A percentile compares a stretch with the other conserved stretches of the same genome.
These are phyloP conservation scores for Theobroma grandiflorum DNA, from an alignment of 441 rosid species.

Conservation along the genomic window DNA sequence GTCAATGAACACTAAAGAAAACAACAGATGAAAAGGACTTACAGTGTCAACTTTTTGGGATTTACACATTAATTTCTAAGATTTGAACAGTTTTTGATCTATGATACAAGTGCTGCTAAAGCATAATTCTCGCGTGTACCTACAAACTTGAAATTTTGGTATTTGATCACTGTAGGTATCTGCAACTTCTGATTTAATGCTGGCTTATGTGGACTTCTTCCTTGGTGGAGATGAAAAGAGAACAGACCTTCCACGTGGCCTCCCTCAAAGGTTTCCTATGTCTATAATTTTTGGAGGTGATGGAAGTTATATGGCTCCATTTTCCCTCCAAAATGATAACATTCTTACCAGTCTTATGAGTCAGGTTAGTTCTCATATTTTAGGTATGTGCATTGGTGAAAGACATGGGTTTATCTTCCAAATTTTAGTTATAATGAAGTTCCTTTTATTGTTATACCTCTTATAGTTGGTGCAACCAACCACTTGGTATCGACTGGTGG, in stretches of 20 bases:
- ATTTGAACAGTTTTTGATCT: background rate
- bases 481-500: constrained; percentile 93
- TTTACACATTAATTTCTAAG: constrained; percentile 15
- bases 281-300: constrained; percentile 96
- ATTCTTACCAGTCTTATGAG: constrained; percentile 91
- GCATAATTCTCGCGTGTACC: background rate
- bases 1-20: background rate
- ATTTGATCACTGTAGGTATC: constrained; percentile 68
- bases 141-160: constrained; percentile 3
- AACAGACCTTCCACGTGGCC: constrained; percentile 91
- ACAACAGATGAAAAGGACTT: background rate
- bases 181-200: constrained; percentile 96
- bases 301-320: constrained; percentile 98
- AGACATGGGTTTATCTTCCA: constrained; percentile 22
- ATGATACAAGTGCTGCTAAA: background rate
- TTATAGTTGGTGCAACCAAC: constrained; percentile 89
- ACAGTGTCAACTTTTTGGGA: background rate
- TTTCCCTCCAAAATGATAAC: constrained; percentile 95
- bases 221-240: constrained; percentile 99
- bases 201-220: constrained; percentile 97
- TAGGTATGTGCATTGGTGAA: background rate
- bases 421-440: constrained; percentile 28
- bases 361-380: constrained; percentile 68
- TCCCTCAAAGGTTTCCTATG: constrained; percentile 84
- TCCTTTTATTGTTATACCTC: constrained; percentile 30